Evolutionary conservation across 176 grass and related monocot genomes (phyloP).

Genomic region (Zoysia pacifica): DNA sequence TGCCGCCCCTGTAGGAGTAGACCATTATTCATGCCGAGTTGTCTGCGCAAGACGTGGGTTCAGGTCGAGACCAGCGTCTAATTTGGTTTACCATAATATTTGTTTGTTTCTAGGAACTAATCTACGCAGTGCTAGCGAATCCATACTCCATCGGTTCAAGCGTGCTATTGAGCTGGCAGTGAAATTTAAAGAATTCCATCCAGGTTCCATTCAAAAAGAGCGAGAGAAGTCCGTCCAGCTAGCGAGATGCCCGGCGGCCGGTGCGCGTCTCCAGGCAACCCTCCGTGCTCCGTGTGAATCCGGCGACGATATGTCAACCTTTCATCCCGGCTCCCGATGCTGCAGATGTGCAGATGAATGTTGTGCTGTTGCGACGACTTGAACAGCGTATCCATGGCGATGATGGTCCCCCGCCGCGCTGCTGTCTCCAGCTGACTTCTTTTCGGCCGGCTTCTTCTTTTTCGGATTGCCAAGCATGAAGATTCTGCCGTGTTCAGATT

Average conservation of each 20-base stretch:
- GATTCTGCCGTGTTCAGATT: slow-evolving; percentile 35
- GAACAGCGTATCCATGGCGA: background rate
- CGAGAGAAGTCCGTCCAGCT: slow-evolving; percentile 25
- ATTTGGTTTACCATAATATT: background rate
- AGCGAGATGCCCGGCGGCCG: slow-evolving; percentile 10
- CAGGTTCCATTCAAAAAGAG: background rate
- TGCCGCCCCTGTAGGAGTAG: background rate
- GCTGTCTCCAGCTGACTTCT: slow-evolving; percentile 31
- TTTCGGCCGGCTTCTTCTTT: background rate
- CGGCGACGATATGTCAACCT: background rate
- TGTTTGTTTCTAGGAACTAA: background rate
- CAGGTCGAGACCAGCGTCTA: slow-evolving; percentile 25
- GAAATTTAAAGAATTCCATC: slow-evolving; percentile 1
- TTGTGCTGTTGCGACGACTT: background rate
- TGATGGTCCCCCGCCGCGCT: background rate
- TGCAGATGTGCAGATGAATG: slow-evolving; percentile 25
- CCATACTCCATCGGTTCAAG: background rate
- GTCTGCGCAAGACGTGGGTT: slow-evolving; percentile 40
- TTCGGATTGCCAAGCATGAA: background rate
- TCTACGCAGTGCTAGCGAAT: background rate
- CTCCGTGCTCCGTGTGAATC: slow-evolving; percentile 1
- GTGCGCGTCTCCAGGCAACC: slow-evolving; percentile 17
- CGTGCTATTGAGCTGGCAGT: slow-evolving; percentile 1
- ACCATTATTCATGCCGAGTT: background rate
- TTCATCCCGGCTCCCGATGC: background rate